A percentile compares a stretch with the other conserved stretches of the same genome.
Evolutionary conservation across 441 rosid species (phyloP).

Genomic region (Melastoma candidum): DNA sequence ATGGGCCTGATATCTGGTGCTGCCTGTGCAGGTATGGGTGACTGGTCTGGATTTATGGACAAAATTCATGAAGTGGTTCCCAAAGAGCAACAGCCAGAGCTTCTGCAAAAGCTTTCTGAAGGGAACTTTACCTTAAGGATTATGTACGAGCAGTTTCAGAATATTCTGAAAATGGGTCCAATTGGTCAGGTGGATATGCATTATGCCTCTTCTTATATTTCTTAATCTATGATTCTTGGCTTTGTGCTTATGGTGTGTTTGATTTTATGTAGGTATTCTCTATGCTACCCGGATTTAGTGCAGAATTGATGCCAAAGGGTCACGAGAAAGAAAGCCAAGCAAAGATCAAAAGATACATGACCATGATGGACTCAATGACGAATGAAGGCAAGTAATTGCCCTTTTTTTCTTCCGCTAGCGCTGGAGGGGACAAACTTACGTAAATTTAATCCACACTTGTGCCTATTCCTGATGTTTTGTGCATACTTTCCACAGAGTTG

Average conservation of each 20-base stretch:
- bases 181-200: constrained; percentile 57
- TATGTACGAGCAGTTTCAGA: constrained; percentile 90
- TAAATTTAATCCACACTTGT: neutral
- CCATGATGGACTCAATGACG: constrained; percentile 99
- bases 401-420: neutral
- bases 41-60: constrained; percentile 93
- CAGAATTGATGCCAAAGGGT: constrained; percentile 90
- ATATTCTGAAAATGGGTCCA: constrained; percentile 87
- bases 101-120: constrained; percentile 85
- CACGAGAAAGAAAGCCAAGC: constrained; percentile 92
- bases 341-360: constrained; percentile 90
- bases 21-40: constrained; percentile 68
- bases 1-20: neutral
- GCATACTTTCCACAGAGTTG: constrained; percentile 39
- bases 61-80: constrained; percentile 97
- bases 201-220: too few species aligned
- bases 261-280: constrained; percentile 51
- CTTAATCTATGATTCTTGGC: too few species aligned
- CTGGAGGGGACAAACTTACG: neutral
- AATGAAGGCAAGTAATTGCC: constrained; percentile 46
- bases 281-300: constrained; percentile 85
- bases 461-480: neutral
- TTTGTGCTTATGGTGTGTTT: too few species aligned
- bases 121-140: constrained; percentile 85
- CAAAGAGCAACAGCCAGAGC: constrained; percentile 94